phyloP scores from a whole-genome alignment of 805 yeast genomes.

The Ogataea pini region DNA sequence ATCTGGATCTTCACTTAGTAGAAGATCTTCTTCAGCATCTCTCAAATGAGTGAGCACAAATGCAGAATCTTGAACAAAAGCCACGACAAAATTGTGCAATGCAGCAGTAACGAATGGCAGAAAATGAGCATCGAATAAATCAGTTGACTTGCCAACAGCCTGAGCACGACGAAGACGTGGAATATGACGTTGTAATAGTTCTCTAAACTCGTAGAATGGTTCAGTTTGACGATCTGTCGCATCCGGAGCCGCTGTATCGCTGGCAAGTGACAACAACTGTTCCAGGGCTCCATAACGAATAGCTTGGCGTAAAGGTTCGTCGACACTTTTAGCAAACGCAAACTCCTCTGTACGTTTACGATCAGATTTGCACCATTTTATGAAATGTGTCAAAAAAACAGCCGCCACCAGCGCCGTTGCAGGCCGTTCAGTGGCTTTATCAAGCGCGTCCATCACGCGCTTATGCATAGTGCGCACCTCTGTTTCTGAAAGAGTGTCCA shows the following conservation, averaged over 20 bases:
- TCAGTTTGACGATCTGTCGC: conserved; percentile 17
- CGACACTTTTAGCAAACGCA: conserved; percentile 49
- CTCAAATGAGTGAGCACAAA: conserved; percentile 64
- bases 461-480: conserved; percentile 43
- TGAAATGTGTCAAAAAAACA: conserved; percentile 57
- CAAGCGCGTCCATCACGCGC: conserved; percentile 37
- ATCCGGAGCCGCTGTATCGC: conserved; percentile 48
- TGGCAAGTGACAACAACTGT: conserved; percentile 58
- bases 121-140: conserved; percentile 29
- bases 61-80: conserved; percentile 64
- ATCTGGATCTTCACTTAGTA: conserved; percentile 52
- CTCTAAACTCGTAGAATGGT: conserved; percentile 61
- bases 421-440: conserved; percentile 46
- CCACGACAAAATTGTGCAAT: conserved; percentile 52
- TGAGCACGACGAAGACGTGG: conserved; percentile 40
- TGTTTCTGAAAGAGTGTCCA: conserved; percentile 37
- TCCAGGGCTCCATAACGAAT: conserved; percentile 72
- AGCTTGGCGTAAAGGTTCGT: conserved; percentile 57
- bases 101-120: conserved; percentile 39
- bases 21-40: conserved; percentile 72
- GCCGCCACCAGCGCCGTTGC: conserved; percentile 49
- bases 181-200: conserved; percentile 63
- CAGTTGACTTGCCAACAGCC: neutral
- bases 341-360: conserved; percentile 43
- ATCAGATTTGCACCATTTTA: conserved; percentile 65